Percentiles rank a stretch among this genome's conserved stretches.
These are phyloP conservation scores for Wallacemonas collosoma DNA, from an alignment of 208 protist genomes.

Conservation along the genomic window DNA sequence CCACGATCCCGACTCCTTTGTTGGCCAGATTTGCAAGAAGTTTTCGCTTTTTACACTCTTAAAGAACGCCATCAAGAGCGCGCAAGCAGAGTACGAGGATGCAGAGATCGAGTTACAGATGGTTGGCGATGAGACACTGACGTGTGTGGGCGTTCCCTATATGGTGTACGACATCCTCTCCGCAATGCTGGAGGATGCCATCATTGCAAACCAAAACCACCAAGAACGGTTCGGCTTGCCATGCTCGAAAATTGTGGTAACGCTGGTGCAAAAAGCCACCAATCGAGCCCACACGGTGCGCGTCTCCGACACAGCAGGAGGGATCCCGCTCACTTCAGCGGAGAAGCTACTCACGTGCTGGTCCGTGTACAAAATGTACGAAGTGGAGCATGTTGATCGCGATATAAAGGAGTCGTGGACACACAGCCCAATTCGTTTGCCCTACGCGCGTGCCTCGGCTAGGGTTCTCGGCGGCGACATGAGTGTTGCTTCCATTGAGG, in stretches of 20 bases:
- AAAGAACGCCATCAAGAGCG: conserved; percentile 42
- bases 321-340: conserved; percentile 48
- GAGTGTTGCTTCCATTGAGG: conserved; percentile 61
- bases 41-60: conserved; percentile 51
- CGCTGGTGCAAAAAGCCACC: conserved; percentile 39
- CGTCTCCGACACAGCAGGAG: conserved; percentile 73
- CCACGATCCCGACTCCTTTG: conserved; percentile 53
- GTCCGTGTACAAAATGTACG: conserved; percentile 46
- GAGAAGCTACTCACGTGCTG: conserved; percentile 48
- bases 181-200: conserved; percentile 69
- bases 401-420: conserved; percentile 49
- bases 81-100: conserved; percentile 42
- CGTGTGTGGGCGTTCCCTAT: conserved; percentile 65
- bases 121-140: conserved; percentile 39
- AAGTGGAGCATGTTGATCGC: conserved; percentile 13
- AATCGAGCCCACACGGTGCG: conserved; percentile 56
- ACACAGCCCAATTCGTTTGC: conserved; percentile 60
- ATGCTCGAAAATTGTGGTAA: conserved; percentile 62
- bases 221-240: conserved; percentile 53
- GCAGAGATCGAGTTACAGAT: conserved; percentile 58
- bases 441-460: conserved; percentile 61
- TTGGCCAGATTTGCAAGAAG: conserved; percentile 65
- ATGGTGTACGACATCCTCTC: conserved; percentile 71
- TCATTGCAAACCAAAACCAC: conserved; percentile 52
- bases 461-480: conserved; percentile 60